These are phyloP conservation scores for Calonectria naviculata DNA, from an alignment of 2,329 filamentous ascomycete species.

Conservation along the genomic window DNA sequence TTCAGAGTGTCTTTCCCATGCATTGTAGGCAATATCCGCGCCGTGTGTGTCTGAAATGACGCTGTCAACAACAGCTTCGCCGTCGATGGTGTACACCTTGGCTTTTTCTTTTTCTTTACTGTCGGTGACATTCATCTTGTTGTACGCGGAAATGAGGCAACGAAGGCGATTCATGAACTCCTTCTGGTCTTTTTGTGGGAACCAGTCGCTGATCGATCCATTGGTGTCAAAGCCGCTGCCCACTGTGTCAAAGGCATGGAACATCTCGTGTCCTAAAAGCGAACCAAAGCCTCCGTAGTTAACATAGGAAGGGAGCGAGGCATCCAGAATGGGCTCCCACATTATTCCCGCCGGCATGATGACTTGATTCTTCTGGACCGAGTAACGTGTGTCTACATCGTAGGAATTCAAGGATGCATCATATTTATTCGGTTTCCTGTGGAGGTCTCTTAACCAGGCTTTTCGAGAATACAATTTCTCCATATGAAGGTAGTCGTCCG, in stretches of 20 bases:
- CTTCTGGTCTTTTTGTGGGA: neutral
- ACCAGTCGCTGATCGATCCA: conserved; percentile 68
- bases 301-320: conserved; percentile 13
- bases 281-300: conserved; percentile 27
- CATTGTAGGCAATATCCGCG: conserved; percentile 64
- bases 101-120: too few species aligned
- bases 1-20: conserved; percentile 58
- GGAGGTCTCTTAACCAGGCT: conserved; percentile 17
- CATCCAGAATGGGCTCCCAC: conserved; percentile 19
- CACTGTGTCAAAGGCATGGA: conserved; percentile 21
- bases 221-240: conserved; percentile 48
- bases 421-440: neutral
- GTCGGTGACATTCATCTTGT: neutral
- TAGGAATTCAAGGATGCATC: conserved; percentile 11
- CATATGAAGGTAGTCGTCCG: conserved; percentile 27
- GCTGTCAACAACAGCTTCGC: neutral
- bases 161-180: neutral
- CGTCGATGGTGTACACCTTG: conserved; percentile 31
- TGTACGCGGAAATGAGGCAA: conserved; percentile 27
- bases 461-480: conserved; percentile 14
- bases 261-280: conserved; percentile 22
- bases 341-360: conserved; percentile 25
- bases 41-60: conserved; percentile 45
- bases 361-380: conserved; percentile 24
- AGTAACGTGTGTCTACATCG: conserved; percentile 14